A percentile compares a stretch with the other conserved stretches of the same genome.
These are phyloP conservation scores for Trichoderma sp. DNA, from an alignment of 2,329 filamentous ascomycete genomes.

Conservation along the genomic window DNA sequence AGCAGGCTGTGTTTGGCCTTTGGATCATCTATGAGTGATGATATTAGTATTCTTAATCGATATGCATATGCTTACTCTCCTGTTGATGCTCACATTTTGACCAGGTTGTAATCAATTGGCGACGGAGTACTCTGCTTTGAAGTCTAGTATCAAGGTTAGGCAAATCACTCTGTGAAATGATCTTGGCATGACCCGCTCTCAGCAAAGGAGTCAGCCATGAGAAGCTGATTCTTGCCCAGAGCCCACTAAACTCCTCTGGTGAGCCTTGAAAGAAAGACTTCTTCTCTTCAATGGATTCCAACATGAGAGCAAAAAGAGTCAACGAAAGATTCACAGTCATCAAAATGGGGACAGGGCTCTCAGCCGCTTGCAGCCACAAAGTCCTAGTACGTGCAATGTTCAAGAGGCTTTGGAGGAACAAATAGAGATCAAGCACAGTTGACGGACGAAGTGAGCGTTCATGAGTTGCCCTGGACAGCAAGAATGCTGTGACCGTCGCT, in stretches of 20 bases:
- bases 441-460: constrained; percentile 34
- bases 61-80: neutral
- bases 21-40: constrained; percentile 30
- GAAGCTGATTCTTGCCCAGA: constrained; percentile 34
- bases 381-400: constrained; percentile 32
- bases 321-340: constrained; percentile 29
- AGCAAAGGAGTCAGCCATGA: constrained; percentile 34
- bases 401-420: constrained; percentile 32
- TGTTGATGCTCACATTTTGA: constrained; percentile 30
- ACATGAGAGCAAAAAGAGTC: constrained; percentile 28
- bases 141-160: constrained; percentile 33
- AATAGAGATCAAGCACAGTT: constrained; percentile 34
- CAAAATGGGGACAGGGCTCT: constrained; percentile 25
- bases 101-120: constrained; percentile 30
- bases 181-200: constrained; percentile 31
- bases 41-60: neutral
- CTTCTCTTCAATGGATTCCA: constrained; percentile 34
- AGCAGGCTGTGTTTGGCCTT: constrained; percentile 30
- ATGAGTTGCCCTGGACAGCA: constrained; percentile 33
- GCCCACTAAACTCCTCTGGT: constrained; percentile 32
- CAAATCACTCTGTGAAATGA: constrained; percentile 33
- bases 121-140: constrained; percentile 28
- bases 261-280: constrained; percentile 19
- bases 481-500: constrained; percentile 27
- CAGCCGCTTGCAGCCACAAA: constrained; percentile 31